Percentiles rank a stretch among this genome's conserved stretches.
Conservation (phyloP, 2,329 filamentous ascomycete species). For the Calonectria hawksworthii region DNA sequence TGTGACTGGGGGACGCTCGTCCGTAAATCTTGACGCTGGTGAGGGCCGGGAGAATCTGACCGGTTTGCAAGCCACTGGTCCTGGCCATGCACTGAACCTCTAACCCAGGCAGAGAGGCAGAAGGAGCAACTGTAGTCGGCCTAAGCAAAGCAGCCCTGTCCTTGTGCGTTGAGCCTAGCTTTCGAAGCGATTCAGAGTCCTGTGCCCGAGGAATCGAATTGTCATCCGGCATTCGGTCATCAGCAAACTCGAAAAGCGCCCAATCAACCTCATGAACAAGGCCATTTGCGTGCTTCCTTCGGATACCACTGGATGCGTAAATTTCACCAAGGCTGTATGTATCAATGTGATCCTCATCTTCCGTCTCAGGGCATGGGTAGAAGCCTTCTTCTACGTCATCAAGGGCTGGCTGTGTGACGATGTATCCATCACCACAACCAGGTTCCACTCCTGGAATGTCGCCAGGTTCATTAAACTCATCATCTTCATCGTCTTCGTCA, state of each 20-base stretch:
- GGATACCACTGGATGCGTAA: slow-evolving; percentile 91
- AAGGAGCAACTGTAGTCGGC: slow-evolving; percentile 71
- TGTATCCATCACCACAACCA: slow-evolving; percentile 81
- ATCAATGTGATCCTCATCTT: slow-evolving; percentile 86
- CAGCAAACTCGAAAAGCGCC: slow-evolving; percentile 87
- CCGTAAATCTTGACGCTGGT: slow-evolving; percentile 90
- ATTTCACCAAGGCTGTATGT: slow-evolving; percentile 86
- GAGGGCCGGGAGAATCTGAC: slow-evolving; percentile 82
- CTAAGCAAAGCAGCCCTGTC: slow-evolving; percentile 56
- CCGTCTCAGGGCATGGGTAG: slow-evolving; percentile 78
- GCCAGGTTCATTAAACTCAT: slow-evolving; percentile 72
- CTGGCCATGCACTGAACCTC: slow-evolving; percentile 90
- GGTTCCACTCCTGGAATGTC: slow-evolving; percentile 85
- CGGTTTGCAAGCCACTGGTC: slow-evolving; percentile 86
- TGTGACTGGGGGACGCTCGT: slow-evolving; percentile 83
- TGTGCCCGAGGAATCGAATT: slow-evolving; percentile 74
- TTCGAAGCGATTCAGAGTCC: slow-evolving; percentile 26
- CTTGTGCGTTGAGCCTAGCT: slow-evolving; percentile 19
- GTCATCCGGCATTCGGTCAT: slow-evolving; percentile 76
- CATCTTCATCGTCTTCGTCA: slow-evolving; percentile 68
- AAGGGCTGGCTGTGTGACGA: slow-evolving; percentile 91
- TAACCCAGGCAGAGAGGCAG: slow-evolving; percentile 76
- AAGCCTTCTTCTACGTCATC: slow-evolving; percentile 89
- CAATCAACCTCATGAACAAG: slow-evolving; percentile 94
- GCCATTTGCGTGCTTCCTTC: slow-evolving; percentile 78